Base-by-base conservation (phyloP, 371 early-diverging fungal genomes). In the Rhizomucor miehei region DNA sequence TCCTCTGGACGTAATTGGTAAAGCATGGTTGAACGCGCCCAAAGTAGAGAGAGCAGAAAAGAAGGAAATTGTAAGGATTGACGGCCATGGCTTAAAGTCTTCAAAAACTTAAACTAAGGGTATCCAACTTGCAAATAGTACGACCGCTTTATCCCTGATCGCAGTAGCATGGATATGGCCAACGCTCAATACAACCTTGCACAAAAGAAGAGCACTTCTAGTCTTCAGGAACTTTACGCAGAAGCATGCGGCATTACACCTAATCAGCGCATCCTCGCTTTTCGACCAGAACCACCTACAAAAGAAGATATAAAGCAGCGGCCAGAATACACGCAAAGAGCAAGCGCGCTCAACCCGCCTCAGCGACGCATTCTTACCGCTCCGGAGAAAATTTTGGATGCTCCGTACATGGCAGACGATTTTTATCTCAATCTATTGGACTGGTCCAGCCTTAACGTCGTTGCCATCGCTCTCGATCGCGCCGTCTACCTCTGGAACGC, bases 371-470 rank as follows among this genome's bases (percentile, higher is more conserved):
- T 95, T 17, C 57, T 80, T 2, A 77, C 74, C 0, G 73, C 80
- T 11, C 89, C 94, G 0, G 87, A 88, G 58, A 86, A 82, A 53
- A 81, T 92, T 4, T 71, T 97, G 35, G 97, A 97, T 67, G 95
- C 97, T 0, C 95, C 95, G 0, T 94, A 89, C 1, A 69, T 99
- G 62, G 57, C 81, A 8, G 97, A 99, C 63, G 99, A 99, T 66
- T 99, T 92, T 65, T 99, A 99, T 67, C 77, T 98, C 23, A 99
- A 99, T 65, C 63, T 99, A 40, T 69, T 99, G 23, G 98, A 97
- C 63, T 99, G 99, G 99, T 90, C 89, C 4, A 55, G 67, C 19
- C 65, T 63, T 12, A 92, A 96, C 51, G 68, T 88, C 13, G 69
- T 99, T 11, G 94, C 95, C 12, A 86, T 99, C 38, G 99, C 88